Base-by-base conservation (phyloP, 2,329 filamentous ascomycete genomes). In the Fusarium mangiferae region DNA sequence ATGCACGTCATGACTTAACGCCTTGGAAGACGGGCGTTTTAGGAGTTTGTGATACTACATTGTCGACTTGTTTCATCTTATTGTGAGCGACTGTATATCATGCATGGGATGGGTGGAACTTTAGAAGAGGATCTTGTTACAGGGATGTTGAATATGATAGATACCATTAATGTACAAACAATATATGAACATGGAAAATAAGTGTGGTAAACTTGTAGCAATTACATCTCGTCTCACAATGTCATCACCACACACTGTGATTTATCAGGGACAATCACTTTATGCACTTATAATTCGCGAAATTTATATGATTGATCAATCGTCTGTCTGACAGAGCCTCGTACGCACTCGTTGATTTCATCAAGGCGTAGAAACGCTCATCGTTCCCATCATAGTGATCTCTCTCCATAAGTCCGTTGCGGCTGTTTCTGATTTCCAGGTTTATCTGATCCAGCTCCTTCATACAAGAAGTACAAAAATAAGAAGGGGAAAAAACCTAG, bases 221-320 rank as follows among this genome's bases (percentile, higher is more conserved):
- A 35, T 22, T 13, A 26, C 45, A 60, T 54, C 24, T 41, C n/a
- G 54, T 35, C 35, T 52, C n/a, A 26, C 18, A 10, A 57, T 28
- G 5, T 13, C n/a, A 13, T 17, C 30, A 26, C 9, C 7, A 20
- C n/a, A 33, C 6, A 51, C n/a, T 36, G 33, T 52, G 7, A 15
- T 26, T 15, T 24, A 15, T 6, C n/a, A 36, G 33, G 17, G 17
- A 22, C 30, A 26, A 36, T 49, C 30, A 60, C n/a, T 39, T 36
- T 20, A 30, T 33, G 26, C 38, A 51, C 36, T 36, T 28, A 18
- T 18, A 26, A 35, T 58, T 54, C 55, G 67, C 58, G 58, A 38
- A 73, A 68, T 65, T 52, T 74, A 71, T 74, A 74, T 72, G 59
- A 68, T 72, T 74, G 71, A 74, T 68, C 71, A 72, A 46, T 56